Evolutionary conservation across 768 basidiomycete species (phyloP).

Genomic region (Podaxis sp.): DNA sequence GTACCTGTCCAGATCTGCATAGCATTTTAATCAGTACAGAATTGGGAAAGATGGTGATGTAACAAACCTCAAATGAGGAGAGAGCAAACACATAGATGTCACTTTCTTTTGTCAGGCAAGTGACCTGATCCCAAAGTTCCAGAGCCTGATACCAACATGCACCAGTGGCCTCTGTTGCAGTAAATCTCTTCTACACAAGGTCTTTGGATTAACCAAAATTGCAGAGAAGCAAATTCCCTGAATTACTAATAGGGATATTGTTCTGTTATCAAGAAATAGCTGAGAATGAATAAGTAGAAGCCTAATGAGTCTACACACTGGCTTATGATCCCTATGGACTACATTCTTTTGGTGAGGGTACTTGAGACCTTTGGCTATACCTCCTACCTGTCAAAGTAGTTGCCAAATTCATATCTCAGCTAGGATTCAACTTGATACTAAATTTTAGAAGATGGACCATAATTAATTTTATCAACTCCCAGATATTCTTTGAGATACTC

Average conservation of each 20-base stretch:
- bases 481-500: not conserved
- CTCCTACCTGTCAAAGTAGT: constrained; percentile 34
- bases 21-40: not conserved
- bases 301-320: constrained; percentile 24
- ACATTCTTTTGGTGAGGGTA: constrained; percentile 67
- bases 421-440: not conserved
- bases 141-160: not conserved
- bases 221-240: not conserved
- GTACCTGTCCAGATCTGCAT: not conserved
- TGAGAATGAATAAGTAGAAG: not conserved
- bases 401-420: no score
- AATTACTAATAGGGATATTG: not conserved
- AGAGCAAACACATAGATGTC: not conserved
- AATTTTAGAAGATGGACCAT: not conserved
- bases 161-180: not conserved
- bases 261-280: not conserved
- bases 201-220: not conserved
- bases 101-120: not conserved
- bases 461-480: not conserved
- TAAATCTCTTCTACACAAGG: not conserved
- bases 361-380: constrained; percentile 76
- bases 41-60: not conserved
- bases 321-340: constrained; percentile 79
- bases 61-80: not conserved
- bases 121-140: not conserved